Conservation (phyloP, 208 protist species). For the Acanthamoeba royreba region DNA sequence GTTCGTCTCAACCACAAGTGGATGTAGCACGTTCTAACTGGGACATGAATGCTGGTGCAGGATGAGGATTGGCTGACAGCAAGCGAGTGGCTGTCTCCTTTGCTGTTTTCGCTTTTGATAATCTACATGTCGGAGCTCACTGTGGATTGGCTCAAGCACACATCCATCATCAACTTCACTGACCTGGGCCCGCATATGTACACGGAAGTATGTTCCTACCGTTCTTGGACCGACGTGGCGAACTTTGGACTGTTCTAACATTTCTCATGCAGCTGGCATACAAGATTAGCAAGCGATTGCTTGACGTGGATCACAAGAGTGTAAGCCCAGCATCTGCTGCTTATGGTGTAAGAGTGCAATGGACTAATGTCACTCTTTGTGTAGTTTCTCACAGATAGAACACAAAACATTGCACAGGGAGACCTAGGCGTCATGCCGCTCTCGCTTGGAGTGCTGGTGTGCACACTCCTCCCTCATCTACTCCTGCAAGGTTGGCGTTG, state of each 20-base stretch:
- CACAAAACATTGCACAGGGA: background rate
- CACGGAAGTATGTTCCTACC: background rate
- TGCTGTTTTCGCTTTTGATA: background rate
- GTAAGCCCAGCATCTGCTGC: no score
- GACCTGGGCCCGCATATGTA: background rate
- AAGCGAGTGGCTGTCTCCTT: background rate
- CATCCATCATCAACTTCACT: background rate
- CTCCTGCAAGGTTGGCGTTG: background rate
- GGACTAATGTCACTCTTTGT: no score
- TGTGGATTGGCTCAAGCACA: conserved; percentile 5
- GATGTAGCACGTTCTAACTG: no score
- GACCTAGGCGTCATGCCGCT: background rate
- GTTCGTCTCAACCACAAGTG: background rate
- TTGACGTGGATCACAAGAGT: background rate
- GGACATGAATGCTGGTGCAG: background rate
- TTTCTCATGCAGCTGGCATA: background rate
- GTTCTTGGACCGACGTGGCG: no score
- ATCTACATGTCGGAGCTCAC: background rate
- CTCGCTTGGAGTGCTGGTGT: background rate
- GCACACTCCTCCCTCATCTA: background rate
- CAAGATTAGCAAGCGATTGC: background rate
- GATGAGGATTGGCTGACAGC: background rate
- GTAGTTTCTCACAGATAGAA: background rate
- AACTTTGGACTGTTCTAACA: no score
- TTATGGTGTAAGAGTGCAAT: no score